Evolutionary conservation across 495 filamentous ascomycete genomes (phyloP), one percentile per base, ranked within the genome.

Genomic region (Penicillium paradoxum): DNA sequence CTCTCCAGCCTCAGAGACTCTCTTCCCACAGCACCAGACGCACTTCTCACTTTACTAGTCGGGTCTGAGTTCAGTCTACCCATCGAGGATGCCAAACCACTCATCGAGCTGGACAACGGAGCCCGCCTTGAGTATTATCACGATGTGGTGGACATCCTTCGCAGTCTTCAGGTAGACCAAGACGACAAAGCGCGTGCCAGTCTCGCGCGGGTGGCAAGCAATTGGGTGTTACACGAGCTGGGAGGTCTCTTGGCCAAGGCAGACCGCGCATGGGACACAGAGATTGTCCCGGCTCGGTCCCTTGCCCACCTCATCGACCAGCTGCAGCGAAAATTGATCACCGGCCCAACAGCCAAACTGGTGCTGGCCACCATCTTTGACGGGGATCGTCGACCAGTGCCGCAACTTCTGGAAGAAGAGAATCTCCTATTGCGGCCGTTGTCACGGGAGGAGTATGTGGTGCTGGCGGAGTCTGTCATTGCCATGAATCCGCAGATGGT

Each of bases 141-240:
- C 64, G 83, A 86, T 15, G 83, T 91, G 5, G 78, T 90, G 18
- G 81, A 83, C 14, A 56, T 64, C 13, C 63, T 89, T 2, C 68
- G 63, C 13, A 62, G 63, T 10, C 70, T 80, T 8, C 67, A 72
- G 13, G 34, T 65, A 18, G 57, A 66, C 29, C 60, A 69, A 13
- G 60, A 73, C 33, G 34, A 62, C 9, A 36, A 68, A 30, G 55
- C 59, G 6, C 65, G 47, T 17, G 54, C 54, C 15, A 39, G 54
- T 32, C 64, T 73, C 15, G 68, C 69, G 8, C 71, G 67, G 44
- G 54, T 83, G n/a, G 79, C 75, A 13, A 82, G 67, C 27, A 77
- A 83, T 58, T 87, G 88, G 89, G 84, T 91, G 34, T 75, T 97
- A 1, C 91, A 97, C 67, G 90, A 95, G 57, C 78, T 98, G 18